Conservation (phyloP, 228 moss, liverwort and hornwort genomes). For the Sphagnum magellanicum region DNA sequence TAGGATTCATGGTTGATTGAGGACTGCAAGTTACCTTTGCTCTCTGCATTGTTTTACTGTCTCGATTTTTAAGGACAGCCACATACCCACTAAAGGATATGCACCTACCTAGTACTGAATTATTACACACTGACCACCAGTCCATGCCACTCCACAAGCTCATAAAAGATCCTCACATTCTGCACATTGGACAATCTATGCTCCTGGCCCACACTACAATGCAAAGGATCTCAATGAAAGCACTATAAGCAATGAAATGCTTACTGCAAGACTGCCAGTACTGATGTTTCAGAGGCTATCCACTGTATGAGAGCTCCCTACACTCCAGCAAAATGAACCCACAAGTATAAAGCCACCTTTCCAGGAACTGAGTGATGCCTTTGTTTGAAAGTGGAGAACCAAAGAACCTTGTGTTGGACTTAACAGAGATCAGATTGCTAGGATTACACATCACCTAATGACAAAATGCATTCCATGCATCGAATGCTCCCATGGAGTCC, state of each 20-base stretch:
- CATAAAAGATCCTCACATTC: conserved; percentile 6
- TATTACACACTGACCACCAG: conserved; percentile 22
- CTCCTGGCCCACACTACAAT: conserved; percentile 7
- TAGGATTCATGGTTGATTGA: conserved; percentile 8
- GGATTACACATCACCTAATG: not conserved
- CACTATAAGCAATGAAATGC: not conserved
- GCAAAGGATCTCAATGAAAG: not conserved
- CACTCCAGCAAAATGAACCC: not conserved
- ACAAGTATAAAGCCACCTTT: not conserved
- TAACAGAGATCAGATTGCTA: not conserved
- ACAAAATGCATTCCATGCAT: not conserved
- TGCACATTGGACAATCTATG: not conserved
- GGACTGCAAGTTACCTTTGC: conserved; percentile 9
- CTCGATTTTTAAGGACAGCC: conserved; percentile 17
- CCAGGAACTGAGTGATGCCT: not conserved
- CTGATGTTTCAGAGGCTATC: not conserved
- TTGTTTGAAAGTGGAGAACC: no score
- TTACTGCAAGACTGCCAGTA: not conserved
- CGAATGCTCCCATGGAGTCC: not conserved
- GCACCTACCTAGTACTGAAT: conserved; percentile 13
- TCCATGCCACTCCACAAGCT: conserved; percentile 19
- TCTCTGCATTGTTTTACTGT: conserved; percentile 7
- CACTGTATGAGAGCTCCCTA: not conserved
- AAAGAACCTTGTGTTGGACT: not conserved
- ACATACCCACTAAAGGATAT: conserved; percentile 15